These are phyloP conservation scores for Cadophora malorum DNA, from an alignment of 2,329 filamentous ascomycete genomes.

Conservation along the genomic window DNA sequence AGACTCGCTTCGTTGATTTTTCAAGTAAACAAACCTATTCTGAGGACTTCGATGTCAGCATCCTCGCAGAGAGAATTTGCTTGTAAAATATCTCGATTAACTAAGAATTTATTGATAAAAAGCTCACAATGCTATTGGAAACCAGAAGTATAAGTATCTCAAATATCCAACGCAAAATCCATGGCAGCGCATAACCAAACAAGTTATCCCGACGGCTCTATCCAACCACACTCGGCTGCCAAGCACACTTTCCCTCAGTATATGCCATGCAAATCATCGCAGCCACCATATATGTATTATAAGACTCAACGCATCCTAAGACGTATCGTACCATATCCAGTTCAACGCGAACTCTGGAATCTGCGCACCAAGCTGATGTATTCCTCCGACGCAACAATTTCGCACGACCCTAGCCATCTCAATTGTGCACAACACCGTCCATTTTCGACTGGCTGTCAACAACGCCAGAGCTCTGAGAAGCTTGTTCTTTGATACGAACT, in stretches of 20 bases:
- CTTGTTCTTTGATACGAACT: not conserved
- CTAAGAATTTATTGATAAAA: not conserved
- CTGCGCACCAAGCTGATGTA: not conserved
- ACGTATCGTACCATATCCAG: conserved; percentile 9
- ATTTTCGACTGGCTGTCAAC: not conserved
- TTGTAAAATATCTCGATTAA: not conserved
- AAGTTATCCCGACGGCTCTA: not conserved
- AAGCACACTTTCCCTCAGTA: conserved; percentile 2
- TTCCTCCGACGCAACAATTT: not conserved
- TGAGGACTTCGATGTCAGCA: not conserved
- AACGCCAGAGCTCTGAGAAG: not conserved
- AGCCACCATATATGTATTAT: not conserved
- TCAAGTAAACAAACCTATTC: not conserved
- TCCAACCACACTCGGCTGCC: not conserved
- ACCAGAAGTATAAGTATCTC: not conserved
- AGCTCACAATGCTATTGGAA: not conserved
- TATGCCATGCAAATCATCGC: not conserved
- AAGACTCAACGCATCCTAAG: not conserved
- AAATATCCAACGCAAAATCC: conserved; percentile 13
- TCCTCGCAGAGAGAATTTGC: not conserved
- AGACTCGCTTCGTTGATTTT: not conserved
- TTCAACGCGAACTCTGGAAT: not conserved
- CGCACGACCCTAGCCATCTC: not conserved
- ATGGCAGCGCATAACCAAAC: not conserved
- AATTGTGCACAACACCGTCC: not conserved